phyloP scores from a whole-genome alignment of 2,329 filamentous ascomycete genomes.

The Alternaria atra region DNA sequence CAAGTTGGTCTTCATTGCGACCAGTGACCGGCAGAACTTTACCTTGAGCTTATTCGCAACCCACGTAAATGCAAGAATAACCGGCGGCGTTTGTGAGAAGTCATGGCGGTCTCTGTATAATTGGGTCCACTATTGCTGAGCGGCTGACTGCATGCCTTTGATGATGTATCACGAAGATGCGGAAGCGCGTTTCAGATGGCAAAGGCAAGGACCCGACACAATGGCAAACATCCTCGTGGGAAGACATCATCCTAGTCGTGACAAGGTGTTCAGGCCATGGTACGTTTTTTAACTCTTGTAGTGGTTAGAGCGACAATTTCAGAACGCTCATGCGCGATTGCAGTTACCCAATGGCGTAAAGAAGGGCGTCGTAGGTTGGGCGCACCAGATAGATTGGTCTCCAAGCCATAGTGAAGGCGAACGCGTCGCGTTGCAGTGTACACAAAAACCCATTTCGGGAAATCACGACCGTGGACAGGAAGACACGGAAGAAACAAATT shows the following conservation, averaged over 20 bases:
- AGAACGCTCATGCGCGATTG: slow-evolving; percentile 10
- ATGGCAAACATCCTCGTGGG: slow-evolving; percentile 38
- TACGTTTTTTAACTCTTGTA: slow-evolving; percentile 10
- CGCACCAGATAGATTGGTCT: slow-evolving; percentile 13
- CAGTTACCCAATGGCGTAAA: slow-evolving; percentile 12
- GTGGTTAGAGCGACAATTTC: slow-evolving; percentile 5
- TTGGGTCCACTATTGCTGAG: slow-evolving; percentile 1
- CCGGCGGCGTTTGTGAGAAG: neutral
- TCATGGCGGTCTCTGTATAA: neutral
- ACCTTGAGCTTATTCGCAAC: neutral
- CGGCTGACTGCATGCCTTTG: slow-evolving; percentile 14
- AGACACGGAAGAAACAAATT: slow-evolving; percentile 6
- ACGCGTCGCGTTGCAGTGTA: slow-evolving; percentile 24
- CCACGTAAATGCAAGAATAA: neutral
- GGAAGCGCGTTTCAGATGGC: slow-evolving; percentile 41
- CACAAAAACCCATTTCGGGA: slow-evolving; percentile 32
- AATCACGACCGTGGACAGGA: slow-evolving; percentile 38
- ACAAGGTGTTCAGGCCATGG: slow-evolving; percentile 13
- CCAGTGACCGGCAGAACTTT: neutral
- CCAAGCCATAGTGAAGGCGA: slow-evolving; percentile 15
- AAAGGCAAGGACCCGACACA: slow-evolving; percentile 36
- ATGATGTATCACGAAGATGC: slow-evolving; percentile 15
- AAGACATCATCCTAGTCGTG: slow-evolving; percentile 2
- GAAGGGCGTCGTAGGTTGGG: slow-evolving; percentile 15
- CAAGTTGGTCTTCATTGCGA: slow-evolving; percentile 22